Percentiles rank a stretch among this genome's conserved stretches.
These are phyloP conservation scores for Scheffersomyces spartinae DNA, from an alignment of 805 yeast species.

Conservation along the genomic window DNA sequence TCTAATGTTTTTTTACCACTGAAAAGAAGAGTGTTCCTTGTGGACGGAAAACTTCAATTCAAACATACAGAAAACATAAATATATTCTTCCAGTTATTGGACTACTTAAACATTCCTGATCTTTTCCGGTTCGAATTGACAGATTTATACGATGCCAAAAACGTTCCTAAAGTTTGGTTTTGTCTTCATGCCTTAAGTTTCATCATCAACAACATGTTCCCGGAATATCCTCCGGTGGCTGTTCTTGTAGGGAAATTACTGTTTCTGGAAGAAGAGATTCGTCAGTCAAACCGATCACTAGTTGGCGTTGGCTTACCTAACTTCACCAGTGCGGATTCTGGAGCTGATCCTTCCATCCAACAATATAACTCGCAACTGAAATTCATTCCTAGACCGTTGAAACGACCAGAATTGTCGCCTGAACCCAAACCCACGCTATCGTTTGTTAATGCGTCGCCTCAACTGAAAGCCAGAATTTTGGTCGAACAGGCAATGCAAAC, in stretches of 20 bases:
- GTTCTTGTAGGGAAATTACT: constrained; percentile 50
- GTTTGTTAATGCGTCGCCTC: background rate
- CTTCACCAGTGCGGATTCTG: constrained; percentile 37
- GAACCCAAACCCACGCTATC: too few relatives aligned
- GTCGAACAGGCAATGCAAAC: too few relatives aligned
- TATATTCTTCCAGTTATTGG: constrained; percentile 61
- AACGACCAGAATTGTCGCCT: background rate
- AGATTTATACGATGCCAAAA: constrained; percentile 84
- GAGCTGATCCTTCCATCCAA: constrained; percentile 10
- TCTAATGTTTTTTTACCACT: constrained; percentile 64
- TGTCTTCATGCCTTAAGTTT: constrained; percentile 83
- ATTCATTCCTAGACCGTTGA: background rate
- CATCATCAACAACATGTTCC: constrained; percentile 46
- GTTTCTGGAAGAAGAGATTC: constrained; percentile 60
- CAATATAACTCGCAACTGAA: too few relatives aligned
- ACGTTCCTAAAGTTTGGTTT: constrained; percentile 87
- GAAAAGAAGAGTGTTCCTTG: constrained; percentile 42
- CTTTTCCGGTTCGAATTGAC: constrained; percentile 84
- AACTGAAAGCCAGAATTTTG: background rate
- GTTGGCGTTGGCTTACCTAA: constrained; percentile 67
- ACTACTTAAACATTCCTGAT: constrained; percentile 68
- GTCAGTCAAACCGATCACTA: constrained; percentile 56
- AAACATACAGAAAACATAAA: constrained; percentile 90
- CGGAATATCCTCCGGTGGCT: constrained; percentile 46
- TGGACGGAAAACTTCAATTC: constrained; percentile 54